Percentiles rank a stretch among this genome's conserved stretches.
phyloP scores from a whole-genome alignment of 352 stramenopile genomes.

The Phytopythium cucurbitacearum region DNA sequence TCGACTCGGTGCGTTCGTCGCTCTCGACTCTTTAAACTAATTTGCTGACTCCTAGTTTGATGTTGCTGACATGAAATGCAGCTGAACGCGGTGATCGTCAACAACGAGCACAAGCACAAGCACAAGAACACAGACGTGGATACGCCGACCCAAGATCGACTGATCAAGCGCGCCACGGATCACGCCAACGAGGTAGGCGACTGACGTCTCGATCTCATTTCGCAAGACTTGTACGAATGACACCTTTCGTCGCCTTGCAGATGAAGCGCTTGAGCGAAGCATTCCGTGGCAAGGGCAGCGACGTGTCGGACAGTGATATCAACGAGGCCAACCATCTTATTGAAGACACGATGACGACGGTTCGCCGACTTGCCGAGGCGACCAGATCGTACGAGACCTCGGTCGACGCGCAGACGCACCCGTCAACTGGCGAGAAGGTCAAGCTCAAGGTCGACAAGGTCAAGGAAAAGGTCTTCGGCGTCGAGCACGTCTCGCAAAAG shows the following conservation, averaged over 20 bases:
- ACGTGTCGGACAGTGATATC: slow-evolving; percentile 6
- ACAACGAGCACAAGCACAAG: slow-evolving; percentile 35
- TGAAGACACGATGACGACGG: background rate
- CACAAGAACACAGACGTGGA: slow-evolving; percentile 16
- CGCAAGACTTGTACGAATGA: too few relatives aligned
- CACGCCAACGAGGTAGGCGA: slow-evolving; percentile 4
- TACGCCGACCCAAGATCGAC: too few relatives aligned
- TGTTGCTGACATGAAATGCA: background rate
- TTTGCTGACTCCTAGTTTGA: too few relatives aligned
- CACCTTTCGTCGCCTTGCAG: slow-evolving; percentile 9
- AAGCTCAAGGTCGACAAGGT: too few relatives aligned
- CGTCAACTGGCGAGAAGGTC: too few relatives aligned
- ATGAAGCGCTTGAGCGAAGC: slow-evolving; percentile 16
- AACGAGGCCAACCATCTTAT: background rate
- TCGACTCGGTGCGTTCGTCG: background rate
- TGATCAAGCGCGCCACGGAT: slow-evolving; percentile 31
- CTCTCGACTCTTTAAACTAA: too few relatives aligned
- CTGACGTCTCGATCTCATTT: too few relatives aligned
- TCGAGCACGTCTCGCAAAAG: too few relatives aligned
- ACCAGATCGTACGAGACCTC: too few relatives aligned
- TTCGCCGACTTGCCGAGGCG: too few relatives aligned
- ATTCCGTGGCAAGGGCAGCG: slow-evolving; percentile 10
- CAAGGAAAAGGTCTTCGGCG: too few relatives aligned
- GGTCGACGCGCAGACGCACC: too few relatives aligned
- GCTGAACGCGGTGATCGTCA: slow-evolving; percentile 11